phyloP scores from a whole-genome alignment of 371 early-diverging fungal genomes.

The Haplosporangium sp. region DNA sequence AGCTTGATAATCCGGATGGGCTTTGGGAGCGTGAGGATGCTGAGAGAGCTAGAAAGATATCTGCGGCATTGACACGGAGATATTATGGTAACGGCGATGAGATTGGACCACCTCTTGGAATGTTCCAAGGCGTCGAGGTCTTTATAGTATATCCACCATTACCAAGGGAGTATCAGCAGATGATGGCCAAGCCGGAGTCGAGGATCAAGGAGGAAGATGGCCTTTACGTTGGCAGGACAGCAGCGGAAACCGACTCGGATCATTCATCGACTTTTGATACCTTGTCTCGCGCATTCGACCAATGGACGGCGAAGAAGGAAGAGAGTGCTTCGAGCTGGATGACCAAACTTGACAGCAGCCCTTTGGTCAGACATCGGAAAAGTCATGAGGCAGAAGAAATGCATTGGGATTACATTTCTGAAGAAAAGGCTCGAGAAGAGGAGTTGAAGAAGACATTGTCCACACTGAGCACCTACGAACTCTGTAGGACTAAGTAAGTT shows the following conservation, averaged over 20 bases:
- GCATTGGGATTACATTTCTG: conserved; percentile 22
- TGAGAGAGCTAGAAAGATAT: conserved; percentile 21
- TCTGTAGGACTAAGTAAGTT: conserved; percentile 37
- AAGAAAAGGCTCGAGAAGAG: conserved; percentile 7
- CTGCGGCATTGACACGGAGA: conserved; percentile 25
- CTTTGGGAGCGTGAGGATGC: conserved; percentile 18
- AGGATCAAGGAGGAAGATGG: conserved; percentile 17
- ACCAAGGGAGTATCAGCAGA: conserved; percentile 21
- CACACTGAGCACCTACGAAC: conserved; percentile 25
- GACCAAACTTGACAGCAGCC: background rate
- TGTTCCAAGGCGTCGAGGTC: conserved; percentile 46
- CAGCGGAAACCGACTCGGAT: background rate
- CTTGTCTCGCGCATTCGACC: conserved; percentile 18
- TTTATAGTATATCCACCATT: conserved; percentile 41
- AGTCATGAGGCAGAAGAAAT: background rate
- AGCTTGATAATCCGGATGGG: conserved; percentile 21
- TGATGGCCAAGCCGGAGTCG: background rate
- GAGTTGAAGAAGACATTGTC: conserved; percentile 6
- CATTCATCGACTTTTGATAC: conserved; percentile 18
- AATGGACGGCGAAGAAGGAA: conserved; percentile 11
- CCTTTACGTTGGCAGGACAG: background rate
- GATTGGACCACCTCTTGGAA: conserved; percentile 31
- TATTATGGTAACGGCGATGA: conserved; percentile 42
- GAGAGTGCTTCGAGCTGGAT: background rate
- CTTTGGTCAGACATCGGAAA: background rate